phyloP scores from a whole-genome alignment of 2,329 filamentous ascomycete genomes.

The Paracoccidioides lutzii region DNA sequence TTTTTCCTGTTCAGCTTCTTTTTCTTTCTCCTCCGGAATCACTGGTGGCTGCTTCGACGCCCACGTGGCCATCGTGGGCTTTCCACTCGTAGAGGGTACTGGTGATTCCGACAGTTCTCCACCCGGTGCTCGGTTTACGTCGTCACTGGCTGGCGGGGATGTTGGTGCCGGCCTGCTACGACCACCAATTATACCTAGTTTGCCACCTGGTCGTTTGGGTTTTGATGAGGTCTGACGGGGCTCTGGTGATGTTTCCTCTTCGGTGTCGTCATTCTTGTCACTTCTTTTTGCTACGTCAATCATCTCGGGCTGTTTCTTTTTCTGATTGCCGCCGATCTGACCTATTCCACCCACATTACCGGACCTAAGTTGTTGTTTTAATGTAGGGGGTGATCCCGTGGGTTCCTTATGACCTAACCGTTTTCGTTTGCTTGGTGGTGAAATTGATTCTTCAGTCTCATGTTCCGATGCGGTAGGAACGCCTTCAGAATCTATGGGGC shows the following conservation, averaged over 20 bases:
- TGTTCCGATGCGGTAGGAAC: conserved; percentile 7
- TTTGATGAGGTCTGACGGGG: conserved; percentile 3
- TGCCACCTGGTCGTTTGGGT: conserved; percentile 15
- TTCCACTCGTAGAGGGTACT: background rate
- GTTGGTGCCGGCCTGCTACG: conserved; percentile 1
- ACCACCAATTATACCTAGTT: conserved; percentile 26
- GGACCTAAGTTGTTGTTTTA: conserved; percentile 7
- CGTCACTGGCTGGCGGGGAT: conserved; percentile 2
- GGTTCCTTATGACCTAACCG: background rate
- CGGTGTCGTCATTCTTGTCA: conserved; percentile 8
- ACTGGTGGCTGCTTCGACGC: background rate
- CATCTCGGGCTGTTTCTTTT: conserved; percentile 7
- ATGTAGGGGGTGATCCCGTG: background rate
- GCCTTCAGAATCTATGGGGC: background rate
- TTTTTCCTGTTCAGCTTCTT: conserved; percentile 7
- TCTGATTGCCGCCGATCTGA: conserved; percentile 22
- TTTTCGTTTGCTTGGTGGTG: conserved; percentile 5
- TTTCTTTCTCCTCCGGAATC: conserved; percentile 10
- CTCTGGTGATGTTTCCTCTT: conserved; percentile 5
- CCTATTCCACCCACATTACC: conserved; percentile 15
- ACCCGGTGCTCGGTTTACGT: conserved; percentile 1
- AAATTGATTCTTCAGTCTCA: background rate
- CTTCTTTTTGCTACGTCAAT: conserved; percentile 8
- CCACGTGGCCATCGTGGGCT: background rate
- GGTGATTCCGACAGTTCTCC: background rate